Base-by-base conservation (phyloP, 441 rosid species). In the Croton setiger region DNA sequence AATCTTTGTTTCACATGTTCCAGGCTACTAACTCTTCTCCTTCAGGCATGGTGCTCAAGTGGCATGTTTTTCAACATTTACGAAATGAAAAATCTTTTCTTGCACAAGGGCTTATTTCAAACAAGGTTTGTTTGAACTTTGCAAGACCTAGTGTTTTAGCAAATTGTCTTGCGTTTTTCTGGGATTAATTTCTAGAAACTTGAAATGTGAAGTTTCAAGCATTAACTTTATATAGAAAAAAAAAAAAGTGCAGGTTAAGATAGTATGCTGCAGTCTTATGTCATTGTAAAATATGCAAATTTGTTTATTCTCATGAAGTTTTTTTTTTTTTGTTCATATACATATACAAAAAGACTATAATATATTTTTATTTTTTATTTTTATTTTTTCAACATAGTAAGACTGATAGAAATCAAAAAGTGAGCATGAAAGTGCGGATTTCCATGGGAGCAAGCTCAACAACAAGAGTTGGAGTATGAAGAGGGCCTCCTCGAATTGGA, bases 41-140 rank as follows among this genome's bases (percentile, higher is more conserved):
- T 74, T 35, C 74, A 92, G 98, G 97, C 69, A 95, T 92, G 98
- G 98, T 75, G 99, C 98, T 71, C 96, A 91, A 81, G 93, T 95
- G 67, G 99, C 96, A 91, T 68, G 93, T 98, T 49, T 95, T 95
- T 81, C 99, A 95, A 70, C 88, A 87, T 81, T 80, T 95, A 77
- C 96, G 97, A 18, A 88, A 89, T 72, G 93, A 88, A 72, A 95
- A 89, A 73, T 97, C 97, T 76, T 80, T 83, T 81, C 97, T 95
- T 82, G 98, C 99, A 0, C 88, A 85, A 76, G 95, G 98, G 62
- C 98, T 97, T 63, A 82, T 95, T 67, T 66, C 98, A 56, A 95
- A 95, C 82, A 92, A 95, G 97, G 98, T 92, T 31, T 64, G 66
- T 5, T 67, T 49, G 68, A 27, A 39, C 47, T 47, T 37, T 67